A percentile compares a stretch with the other conserved stretches of the same genome.
Evolutionary conservation across 2,329 filamentous ascomycete species (phyloP).

Genomic region (Hypoxylon sp.): DNA sequence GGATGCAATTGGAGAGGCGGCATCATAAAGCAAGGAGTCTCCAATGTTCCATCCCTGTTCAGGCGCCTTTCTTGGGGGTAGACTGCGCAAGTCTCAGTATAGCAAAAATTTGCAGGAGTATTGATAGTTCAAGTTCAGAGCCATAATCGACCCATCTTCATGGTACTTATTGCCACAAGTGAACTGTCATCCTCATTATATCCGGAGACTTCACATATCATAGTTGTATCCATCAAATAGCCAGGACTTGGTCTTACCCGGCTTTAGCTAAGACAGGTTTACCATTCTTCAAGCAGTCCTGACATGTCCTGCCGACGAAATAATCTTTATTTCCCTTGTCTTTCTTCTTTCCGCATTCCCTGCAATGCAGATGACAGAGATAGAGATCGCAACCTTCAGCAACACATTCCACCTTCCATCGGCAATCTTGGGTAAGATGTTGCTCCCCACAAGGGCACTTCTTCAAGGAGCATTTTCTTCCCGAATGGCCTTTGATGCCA

Average conservation of each 20-base stretch:
- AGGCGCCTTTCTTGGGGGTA: background rate
- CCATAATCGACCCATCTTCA: background rate
- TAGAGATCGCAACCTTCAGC: constrained; percentile 54
- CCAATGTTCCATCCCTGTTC: no score
- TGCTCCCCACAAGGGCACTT: constrained; percentile 56
- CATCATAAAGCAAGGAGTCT: background rate
- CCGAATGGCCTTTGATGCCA: constrained; percentile 57
- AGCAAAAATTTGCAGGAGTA: background rate
- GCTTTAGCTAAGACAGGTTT: constrained; percentile 25
- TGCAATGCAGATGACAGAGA: constrained; percentile 57
- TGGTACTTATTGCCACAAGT: background rate
- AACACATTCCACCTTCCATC: constrained; percentile 58
- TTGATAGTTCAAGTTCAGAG: background rate
- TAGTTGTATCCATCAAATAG: background rate
- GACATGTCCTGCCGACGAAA: constrained; percentile 54
- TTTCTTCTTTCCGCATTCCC: constrained; percentile 54
- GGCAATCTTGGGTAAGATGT: constrained; percentile 59
- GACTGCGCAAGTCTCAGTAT: background rate
- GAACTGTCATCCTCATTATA: background rate
- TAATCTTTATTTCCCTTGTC: constrained; percentile 42
- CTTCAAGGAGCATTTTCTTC: constrained; percentile 55
- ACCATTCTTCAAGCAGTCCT: constrained; percentile 50
- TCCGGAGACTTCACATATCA: background rate
- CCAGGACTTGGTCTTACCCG: background rate
- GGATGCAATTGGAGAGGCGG: background rate